Evolutionary conservation across 805 yeast genomes (phyloP).

Genomic region (Zygotorulaspora sp.): DNA sequence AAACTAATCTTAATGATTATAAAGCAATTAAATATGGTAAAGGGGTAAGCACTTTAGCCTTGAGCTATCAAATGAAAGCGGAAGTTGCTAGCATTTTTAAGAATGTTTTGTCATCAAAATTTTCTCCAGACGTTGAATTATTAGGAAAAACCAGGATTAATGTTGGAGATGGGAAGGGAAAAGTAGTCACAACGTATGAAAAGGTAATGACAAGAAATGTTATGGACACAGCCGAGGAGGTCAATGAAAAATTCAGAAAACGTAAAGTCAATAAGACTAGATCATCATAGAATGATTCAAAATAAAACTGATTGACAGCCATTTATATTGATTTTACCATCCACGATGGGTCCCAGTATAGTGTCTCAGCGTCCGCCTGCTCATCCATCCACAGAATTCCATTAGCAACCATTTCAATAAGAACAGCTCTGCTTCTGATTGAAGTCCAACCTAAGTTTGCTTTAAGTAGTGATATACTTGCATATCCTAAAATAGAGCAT

Average conservation of each 20-base stretch:
- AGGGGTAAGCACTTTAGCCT: conserved; percentile 46
- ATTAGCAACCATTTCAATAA: conserved; percentile 73
- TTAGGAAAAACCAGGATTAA: conserved; percentile 40
- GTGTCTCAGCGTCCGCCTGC: conserved; percentile 41
- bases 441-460: conserved; percentile 77
- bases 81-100: conserved; percentile 50
- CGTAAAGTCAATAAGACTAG: too few relatives aligned
- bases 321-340: conserved; percentile 31
- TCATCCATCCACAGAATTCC: conserved; percentile 87
- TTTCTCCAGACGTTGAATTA: conserved; percentile 21
- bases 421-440: conserved; percentile 53
- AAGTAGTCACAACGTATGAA: conserved; percentile 50
- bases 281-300: too few relatives aligned
- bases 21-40: conserved; percentile 43
- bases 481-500: conserved; percentile 73
- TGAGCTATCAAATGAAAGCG: conserved; percentile 55
- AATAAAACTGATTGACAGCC: too few relatives aligned
- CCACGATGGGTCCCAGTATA: conserved; percentile 77
- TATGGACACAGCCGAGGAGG: conserved; percentile 60
- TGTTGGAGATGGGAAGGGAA: conserved; percentile 76
- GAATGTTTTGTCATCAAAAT: conserved; percentile 24
- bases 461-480: conserved; percentile 53
- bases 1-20: conserved; percentile 28
- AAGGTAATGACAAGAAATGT: conserved; percentile 54
- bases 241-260: conserved; percentile 58